Evolutionary conservation across 805 yeast species (phyloP), one percentile per base, ranked within the genome.

Genomic region (Wickerhamiella azyma): DNA sequence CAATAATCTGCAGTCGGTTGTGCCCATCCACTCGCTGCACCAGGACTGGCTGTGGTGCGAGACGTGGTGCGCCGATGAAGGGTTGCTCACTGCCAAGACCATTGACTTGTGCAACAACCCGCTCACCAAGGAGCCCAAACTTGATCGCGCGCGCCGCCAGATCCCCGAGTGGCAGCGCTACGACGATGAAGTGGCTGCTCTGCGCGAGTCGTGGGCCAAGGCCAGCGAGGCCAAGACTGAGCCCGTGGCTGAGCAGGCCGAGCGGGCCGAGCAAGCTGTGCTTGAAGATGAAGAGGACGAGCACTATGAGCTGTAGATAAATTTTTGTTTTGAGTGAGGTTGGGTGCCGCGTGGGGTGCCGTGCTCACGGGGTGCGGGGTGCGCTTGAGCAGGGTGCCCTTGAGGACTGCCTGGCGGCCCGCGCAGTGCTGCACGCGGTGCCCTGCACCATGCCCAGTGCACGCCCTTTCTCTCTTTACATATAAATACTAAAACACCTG

Each of bases 1-100:
- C n/a, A 92, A 89, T 62, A 83, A 84, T 57, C 54, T 88, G 54
- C 97, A 92, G 61, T 55, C 67, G 18, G 60, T 63, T 26, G 61
- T 89, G 26, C 80, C 79, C 42, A 85, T 85, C 16, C 73, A 67
- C 55, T 79, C 92, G 8, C 66, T 85, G 38, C 83, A 85, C 2
- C 79, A 79, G 53, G 88, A 83, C 39, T 85, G 94, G 94, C 65
- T 84, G 33, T 85, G 94, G 94, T 85, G 94, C 63, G 94, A 85
- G 57, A 85, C 94, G 0, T 85, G 94, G 94, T 83, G 94, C 60
- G 69, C 77, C 26, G 83, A 78, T 51, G 80, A 71, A 42, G 65
- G 75, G 29, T 63, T 80, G 48, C 59, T 59, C 45, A 64, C 65
- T 0, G 94, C 94, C 2, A 81, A 77, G 59, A 81, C 88, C 9